Base-by-base conservation (phyloP, 495 filamentous ascomycete species). In the Trichocladium uniseriatum region DNA sequence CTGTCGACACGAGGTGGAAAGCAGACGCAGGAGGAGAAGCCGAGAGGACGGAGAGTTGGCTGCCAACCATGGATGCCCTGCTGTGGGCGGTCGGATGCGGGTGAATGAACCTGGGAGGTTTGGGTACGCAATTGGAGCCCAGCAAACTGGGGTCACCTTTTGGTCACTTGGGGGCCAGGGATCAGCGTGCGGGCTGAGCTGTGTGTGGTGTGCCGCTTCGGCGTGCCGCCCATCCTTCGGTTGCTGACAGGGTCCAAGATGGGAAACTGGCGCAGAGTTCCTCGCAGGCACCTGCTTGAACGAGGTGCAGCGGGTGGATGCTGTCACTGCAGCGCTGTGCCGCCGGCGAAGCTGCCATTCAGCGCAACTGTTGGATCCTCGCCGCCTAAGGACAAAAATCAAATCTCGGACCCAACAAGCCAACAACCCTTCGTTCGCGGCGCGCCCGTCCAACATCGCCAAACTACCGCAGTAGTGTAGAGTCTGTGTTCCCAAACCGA, bases 101-200 rank as follows among this genome's bases (percentile, higher is more conserved):
- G 44, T 15, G 29, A 28, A 22, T 16, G 16, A 21, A 19, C 20
- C 18, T 31, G 31, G 31, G 19, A 24, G 42, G 29, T 34, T 32
- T 35, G 16, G 16, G 41, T 20, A 24, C 32, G 18, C 14, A 9
- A 10, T 19, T 8, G 19, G 3, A 6, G 34, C 13, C 39, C 38
- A 49, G 46, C 45, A 32, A 48, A 47, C 44, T 34, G 45, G 44
- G 44, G 34, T 3, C n/a, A n/a, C n/a, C n/a, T n/a, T n/a, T n/a
- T n/a, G n/a, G n/a, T n/a, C n/a, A n/a, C 14, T 14, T 22, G 21
- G 42, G 28, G 42, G 42, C 2, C 43, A 39, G 51, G 51, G 44
- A 48, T 53, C 44, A 38, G 38, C 51, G 44, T 18, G n/a, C 31
- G 31, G 31, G 31, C 31, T 34, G 31, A 8, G 31, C 31, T 14